Evolutionary conservation across 352 stramenopile genomes (phyloP).

Genomic region (Sclerospora graminicola): DNA sequence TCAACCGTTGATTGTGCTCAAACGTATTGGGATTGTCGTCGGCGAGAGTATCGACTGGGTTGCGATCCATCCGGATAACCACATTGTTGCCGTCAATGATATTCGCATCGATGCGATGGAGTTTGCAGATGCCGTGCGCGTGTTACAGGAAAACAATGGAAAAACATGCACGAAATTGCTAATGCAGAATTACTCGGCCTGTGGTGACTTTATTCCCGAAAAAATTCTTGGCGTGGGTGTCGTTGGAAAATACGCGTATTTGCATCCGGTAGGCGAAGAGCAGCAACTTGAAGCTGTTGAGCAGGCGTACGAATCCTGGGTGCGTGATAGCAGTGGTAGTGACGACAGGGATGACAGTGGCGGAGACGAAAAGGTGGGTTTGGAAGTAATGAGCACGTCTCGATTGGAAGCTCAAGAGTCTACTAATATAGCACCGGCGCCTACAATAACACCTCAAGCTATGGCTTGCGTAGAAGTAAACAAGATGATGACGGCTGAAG

Average conservation of each 20-base stretch:
- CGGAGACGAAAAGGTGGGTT: conserved; percentile 5
- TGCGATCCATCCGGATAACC: conserved; percentile 66
- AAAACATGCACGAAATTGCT: conserved; percentile 79
- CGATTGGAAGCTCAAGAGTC: conserved; percentile 7
- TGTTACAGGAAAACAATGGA: conserved; percentile 81
- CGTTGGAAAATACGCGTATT: conserved; percentile 68
- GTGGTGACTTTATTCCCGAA: conserved; percentile 80
- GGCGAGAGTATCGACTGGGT: conserved; percentile 77
- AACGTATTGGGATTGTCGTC: conserved; percentile 72
- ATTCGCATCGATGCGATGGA: conserved; percentile 80
- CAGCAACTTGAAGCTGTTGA: conserved; percentile 20
- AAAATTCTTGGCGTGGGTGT: conserved; percentile 79
- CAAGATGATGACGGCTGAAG: conserved; percentile 16
- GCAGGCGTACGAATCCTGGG: conserved; percentile 54
- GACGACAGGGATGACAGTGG: conserved; percentile 10
- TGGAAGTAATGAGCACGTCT: conserved; percentile 9
- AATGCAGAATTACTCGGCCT: conserved; percentile 84
- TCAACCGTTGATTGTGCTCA: conserved; percentile 76
- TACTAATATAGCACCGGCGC: conserved; percentile 6
- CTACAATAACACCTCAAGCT: neutral
- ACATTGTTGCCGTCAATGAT: conserved; percentile 83
- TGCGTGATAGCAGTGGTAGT: conserved; percentile 25
- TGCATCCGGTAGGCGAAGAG: conserved; percentile 52
- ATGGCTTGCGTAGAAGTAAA: conserved; percentile 16
- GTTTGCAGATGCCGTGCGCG: conserved; percentile 61